Percentiles rank a stretch among this genome's conserved stretches.
phyloP scores from a whole-genome alignment of 169 alveolate genomes.

The Cryptosporidium canis region DNA sequence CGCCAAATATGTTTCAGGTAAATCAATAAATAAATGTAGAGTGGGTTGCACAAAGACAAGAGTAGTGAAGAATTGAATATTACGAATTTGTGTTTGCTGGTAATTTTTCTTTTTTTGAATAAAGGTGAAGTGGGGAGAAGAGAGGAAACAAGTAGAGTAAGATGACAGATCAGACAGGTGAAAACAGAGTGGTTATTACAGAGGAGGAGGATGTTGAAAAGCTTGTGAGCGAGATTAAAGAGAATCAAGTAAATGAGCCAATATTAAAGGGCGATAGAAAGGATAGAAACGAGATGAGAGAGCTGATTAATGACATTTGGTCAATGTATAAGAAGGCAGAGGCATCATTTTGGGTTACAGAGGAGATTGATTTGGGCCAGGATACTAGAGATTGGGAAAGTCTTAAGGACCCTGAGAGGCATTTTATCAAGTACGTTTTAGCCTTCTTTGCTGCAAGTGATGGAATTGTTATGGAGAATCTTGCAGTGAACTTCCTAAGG shows the following conservation, averaged over 20 bases:
- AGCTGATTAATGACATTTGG: conserved; percentile 86
- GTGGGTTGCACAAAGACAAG: neutral
- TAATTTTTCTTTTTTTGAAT: neutral
- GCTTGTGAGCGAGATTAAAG: conserved; percentile 10
- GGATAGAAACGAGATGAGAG: neutral
- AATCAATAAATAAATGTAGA: neutral
- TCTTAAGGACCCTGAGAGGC: conserved; percentile 89
- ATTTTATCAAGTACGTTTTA: conserved; percentile 93
- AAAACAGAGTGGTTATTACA: neutral
- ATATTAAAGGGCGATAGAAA: neutral
- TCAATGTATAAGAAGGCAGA: conserved; percentile 97
- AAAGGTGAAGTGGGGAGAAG: neutral
- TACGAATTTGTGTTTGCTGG: neutral
- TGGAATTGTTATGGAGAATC: conserved; percentile 98
- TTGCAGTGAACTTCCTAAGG: conserved; percentile 92
- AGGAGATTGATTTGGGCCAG: conserved; percentile 95
- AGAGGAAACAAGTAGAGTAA: neutral
- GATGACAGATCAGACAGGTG: neutral
- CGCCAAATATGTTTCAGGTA: conserved; percentile 9
- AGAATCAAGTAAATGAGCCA: conserved; percentile 16
- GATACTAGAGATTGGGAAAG: conserved; percentile 95
- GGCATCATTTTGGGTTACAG: conserved; percentile 99
- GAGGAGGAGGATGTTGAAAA: conserved; percentile 2
- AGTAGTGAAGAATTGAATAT: neutral
- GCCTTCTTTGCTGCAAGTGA: conserved; percentile 98